A percentile compares a stretch with the other conserved stretches of the same genome.
phyloP scores from a whole-genome alignment of 2,329 filamentous ascomycete species.

The Botrytis fabae region DNA sequence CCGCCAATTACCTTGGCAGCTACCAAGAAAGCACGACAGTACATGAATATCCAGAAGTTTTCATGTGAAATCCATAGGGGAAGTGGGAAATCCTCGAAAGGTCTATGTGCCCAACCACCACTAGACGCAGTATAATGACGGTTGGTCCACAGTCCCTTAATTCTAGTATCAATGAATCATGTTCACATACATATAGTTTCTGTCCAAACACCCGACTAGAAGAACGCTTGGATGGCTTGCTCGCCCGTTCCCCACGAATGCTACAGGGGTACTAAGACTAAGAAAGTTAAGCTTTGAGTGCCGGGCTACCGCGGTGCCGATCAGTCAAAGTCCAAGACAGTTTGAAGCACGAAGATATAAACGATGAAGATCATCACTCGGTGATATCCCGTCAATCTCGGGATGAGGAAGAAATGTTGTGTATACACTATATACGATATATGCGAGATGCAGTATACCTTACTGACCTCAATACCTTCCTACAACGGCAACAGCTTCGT shows the following conservation, averaged over 20 bases:
- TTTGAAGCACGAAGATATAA: not conserved
- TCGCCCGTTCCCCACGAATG: not conserved
- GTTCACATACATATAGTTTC: not conserved
- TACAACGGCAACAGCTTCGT: not conserved
- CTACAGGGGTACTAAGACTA: not conserved
- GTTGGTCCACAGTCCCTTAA: not conserved
- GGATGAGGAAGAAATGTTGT: not conserved
- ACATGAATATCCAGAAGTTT: not conserved
- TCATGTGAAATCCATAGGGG: not conserved
- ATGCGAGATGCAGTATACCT: not conserved
- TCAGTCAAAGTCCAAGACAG: not conserved
- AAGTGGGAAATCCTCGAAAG: not conserved
- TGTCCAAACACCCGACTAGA: not conserved
- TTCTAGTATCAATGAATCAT: not conserved
- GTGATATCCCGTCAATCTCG: conserved; percentile 3
- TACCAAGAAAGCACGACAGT: not conserved
- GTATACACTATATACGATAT: not conserved
- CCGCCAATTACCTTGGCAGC: not conserved
- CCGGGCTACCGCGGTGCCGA: conserved; percentile 3
- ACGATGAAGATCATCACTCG: conserved; percentile 1
- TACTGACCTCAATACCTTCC: not conserved
- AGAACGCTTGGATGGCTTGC: not conserved
- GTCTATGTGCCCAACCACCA: not conserved
- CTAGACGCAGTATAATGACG: not conserved
- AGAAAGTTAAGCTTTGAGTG: conserved; percentile 15